Base-by-base conservation (phyloP, 306 rosid genomes). In the Acacia crassicarpa region DNA sequence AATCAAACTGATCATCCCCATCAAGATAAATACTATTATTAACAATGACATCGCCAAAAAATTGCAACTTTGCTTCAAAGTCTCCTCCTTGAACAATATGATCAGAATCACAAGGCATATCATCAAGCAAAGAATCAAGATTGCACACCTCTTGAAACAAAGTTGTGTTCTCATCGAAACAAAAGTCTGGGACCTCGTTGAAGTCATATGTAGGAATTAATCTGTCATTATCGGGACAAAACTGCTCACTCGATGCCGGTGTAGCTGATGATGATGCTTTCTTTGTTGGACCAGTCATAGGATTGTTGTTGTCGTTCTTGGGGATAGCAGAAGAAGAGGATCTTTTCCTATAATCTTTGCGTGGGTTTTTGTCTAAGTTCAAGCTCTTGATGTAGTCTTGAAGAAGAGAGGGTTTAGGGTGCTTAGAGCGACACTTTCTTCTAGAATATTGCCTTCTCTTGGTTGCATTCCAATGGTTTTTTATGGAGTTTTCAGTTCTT, bases 391-490 rank as follows among this genome's bases (percentile, higher is more conserved):
- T 95, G 81, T 95, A 95, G 3, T 95, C 94, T 56, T 92, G 97
- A 0, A 93, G 87, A 86, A 93, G 88, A 71, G 92, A 88, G 43
- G 89, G 78, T 82, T 89, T 89, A 3, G 93, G 90, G 84, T 85
- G 58, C 89, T 91, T 95, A 8, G 93, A 87, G 14, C 97, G 86
- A 41, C 94, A 87, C 83, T 95, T 95, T 84, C 98, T 85, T 68
- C 91, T 93, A 15, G 99, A 91, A 71, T 88, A 84, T 76, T 95
- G 98, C 74, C 99, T 89, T 85, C 98, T 92, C 74, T 92, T 95
- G 6, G 97, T 95, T 38, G 99, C 98, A 77, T 95, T 95, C 99
- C 99, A 95, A 16, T 95, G 99, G 87, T 95, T 95, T 41, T 95
- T 95, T 0, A 95, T 95, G 35, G 99, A 93, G 80, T 95, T 95